Percentiles rank a stretch among this genome's conserved stretches.
These are phyloP conservation scores for Plasmodium vinckei DNA, from an alignment of 169 alveolate genomes.

Conservation along the genomic window DNA sequence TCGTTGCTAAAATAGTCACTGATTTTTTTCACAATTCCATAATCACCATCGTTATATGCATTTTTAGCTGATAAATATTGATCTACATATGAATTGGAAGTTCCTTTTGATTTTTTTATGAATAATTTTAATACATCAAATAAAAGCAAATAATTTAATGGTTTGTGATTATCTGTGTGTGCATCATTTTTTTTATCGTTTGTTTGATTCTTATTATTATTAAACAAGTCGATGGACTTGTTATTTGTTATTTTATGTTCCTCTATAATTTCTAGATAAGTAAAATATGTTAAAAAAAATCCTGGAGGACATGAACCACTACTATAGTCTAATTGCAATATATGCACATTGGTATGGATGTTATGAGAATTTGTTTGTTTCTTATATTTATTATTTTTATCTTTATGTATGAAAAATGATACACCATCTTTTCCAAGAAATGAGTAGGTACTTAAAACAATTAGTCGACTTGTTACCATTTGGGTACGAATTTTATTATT, in stretches of 20 bases:
- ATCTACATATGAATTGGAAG: conserved; percentile 7
- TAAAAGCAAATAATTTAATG: conserved; percentile 28
- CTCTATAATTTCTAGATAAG: conserved; percentile 38
- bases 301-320: conserved; percentile 67
- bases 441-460: conserved; percentile 61
- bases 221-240: not conserved
- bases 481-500: conserved; percentile 4
- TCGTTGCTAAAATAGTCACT: not conserved
- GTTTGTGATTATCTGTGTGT: conserved; percentile 11
- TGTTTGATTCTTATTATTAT: not conserved
- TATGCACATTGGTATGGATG: conserved; percentile 13
- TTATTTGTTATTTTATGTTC: not conserved
- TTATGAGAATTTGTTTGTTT: conserved; percentile 2
- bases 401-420: conserved; percentile 63
- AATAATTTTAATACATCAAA: conserved; percentile 54
- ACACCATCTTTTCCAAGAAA: conserved; percentile 46
- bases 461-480: conserved; percentile 24
- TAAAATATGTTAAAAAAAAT: conserved; percentile 55
- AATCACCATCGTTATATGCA: conserved; percentile 13
- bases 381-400: conserved; percentile 9
- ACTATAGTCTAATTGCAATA: conserved; percentile 58
- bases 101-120: conserved; percentile 19
- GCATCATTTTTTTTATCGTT: not conserved
- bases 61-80: conserved; percentile 11
- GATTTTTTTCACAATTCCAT: not conserved